A percentile compares a stretch with the other conserved stretches of the same genome.
phyloP scores from a whole-genome alignment of 805 yeast species.

The Komagataella kurtzmanii region DNA sequence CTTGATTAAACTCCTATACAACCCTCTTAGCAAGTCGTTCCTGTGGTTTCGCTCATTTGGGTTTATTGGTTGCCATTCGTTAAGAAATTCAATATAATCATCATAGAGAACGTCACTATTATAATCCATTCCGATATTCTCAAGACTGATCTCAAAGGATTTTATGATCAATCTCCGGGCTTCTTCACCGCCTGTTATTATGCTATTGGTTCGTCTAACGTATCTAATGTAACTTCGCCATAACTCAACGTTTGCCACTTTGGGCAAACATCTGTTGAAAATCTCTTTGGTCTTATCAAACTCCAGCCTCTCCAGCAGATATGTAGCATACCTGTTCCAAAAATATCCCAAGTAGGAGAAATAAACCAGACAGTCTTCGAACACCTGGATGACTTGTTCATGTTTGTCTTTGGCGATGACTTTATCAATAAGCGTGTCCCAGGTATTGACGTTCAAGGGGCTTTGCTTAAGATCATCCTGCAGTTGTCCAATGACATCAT shows the following conservation, averaged over 20 bases:
- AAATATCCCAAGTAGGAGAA: constrained; percentile 59
- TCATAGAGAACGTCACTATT: constrained; percentile 63
- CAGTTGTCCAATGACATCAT: constrained; percentile 35
- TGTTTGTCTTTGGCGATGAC: constrained; percentile 39
- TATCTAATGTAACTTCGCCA: constrained; percentile 73
- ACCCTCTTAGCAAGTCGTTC: constrained; percentile 59
- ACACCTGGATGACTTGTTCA: constrained; percentile 44
- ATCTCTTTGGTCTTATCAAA: constrained; percentile 51
- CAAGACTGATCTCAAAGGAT: constrained; percentile 76
- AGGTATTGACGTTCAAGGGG: constrained; percentile 39
- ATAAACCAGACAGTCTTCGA: constrained; percentile 42
- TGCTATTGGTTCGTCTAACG: constrained; percentile 56
- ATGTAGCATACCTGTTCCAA: constrained; percentile 67
- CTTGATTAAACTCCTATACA: constrained; percentile 55
- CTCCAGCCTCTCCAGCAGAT: constrained; percentile 44
- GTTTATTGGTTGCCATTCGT: constrained; percentile 63
- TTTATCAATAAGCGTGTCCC: constrained; percentile 40
- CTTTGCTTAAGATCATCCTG: constrained; percentile 38
- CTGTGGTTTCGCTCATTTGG: constrained; percentile 82
- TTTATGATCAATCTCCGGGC: constrained; percentile 62
- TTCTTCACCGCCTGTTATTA: constrained; percentile 71
- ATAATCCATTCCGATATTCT: constrained; percentile 68
- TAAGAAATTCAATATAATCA: constrained; percentile 70
- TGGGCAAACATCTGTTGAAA: constrained; percentile 50
- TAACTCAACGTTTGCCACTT: constrained; percentile 48